phyloP scores from a whole-genome alignment of 2,329 filamentous ascomycete species.

The Botrytis tulipae region DNA sequence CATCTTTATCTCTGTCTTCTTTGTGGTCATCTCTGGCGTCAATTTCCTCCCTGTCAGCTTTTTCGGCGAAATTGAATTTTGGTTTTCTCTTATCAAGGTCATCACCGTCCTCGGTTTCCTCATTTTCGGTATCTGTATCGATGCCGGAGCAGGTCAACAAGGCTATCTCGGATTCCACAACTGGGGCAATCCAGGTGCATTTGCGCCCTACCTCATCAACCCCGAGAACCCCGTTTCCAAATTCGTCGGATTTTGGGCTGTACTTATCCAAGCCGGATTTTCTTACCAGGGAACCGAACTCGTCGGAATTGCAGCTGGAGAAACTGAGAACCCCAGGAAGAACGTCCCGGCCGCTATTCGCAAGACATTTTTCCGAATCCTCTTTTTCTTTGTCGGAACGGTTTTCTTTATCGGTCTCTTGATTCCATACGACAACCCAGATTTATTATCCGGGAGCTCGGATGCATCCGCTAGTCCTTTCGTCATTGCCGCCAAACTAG shows the following conservation, averaged over 20 bases:
- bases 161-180: conserved; percentile 58
- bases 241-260: conserved; percentile 63
- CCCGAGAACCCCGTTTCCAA: conserved; percentile 45
- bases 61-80: conserved; percentile 78
- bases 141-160: conserved; percentile 63
- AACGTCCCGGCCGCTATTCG: conserved; percentile 62
- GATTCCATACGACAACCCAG: conserved; percentile 53
- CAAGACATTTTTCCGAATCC: conserved; percentile 61
- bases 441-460: conserved; percentile 53
- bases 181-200: conserved; percentile 59
- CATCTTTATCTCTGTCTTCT: conserved; percentile 73
- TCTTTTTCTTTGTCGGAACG: conserved; percentile 49
- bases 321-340: conserved; percentile 60
- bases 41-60: conserved; percentile 71
- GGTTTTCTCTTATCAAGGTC: conserved; percentile 75
- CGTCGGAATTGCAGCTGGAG: conserved; percentile 64
- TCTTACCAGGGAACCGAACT: conserved; percentile 63
- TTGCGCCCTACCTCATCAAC: conserved; percentile 61
- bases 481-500: conserved; percentile 60
- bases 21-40: conserved; percentile 63
- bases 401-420: conserved; percentile 57
- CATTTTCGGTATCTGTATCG: conserved; percentile 73
- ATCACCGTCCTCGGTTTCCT: conserved; percentile 72
- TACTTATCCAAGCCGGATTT: conserved; percentile 49
- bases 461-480: conserved; percentile 49